Percentiles rank a stretch among this genome's conserved stretches.
Evolutionary conservation across 1,284 basidiomycete species (phyloP).

Genomic region (Ustilago nuda): DNA sequence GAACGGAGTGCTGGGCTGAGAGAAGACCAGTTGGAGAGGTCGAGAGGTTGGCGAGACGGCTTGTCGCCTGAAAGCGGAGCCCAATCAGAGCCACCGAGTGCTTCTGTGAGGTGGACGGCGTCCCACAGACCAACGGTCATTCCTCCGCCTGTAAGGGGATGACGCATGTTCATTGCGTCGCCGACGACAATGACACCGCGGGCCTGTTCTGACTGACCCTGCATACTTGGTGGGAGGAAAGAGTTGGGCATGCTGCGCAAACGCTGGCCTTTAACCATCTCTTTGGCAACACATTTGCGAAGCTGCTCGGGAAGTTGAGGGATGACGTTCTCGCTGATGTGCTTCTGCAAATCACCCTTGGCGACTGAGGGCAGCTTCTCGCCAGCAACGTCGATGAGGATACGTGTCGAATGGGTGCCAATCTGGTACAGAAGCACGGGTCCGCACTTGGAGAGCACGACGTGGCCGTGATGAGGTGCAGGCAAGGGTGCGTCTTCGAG

Average conservation of each 20-base stretch:
- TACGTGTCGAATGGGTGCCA: conserved; percentile 80
- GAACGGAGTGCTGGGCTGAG: conserved; percentile 54
- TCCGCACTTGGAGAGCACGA: conserved; percentile 78
- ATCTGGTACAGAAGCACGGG: conserved; percentile 93
- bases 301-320: conserved; percentile 63
- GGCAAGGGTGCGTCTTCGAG: conserved; percentile 82
- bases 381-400: conserved; percentile 89
- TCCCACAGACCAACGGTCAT: conserved; percentile 69
- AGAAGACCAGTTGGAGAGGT: conserved; percentile 56
- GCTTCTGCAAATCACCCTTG: conserved; percentile 74
- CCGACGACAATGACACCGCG: conserved; percentile 88
- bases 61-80: conserved; percentile 33
- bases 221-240: conserved; percentile 86
- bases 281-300: conserved; percentile 50
- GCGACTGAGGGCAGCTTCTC: conserved; percentile 78
- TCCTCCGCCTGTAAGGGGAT: conserved; percentile 88
- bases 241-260: conserved; percentile 92
- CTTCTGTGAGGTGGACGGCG: conserved; percentile 61
- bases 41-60: conserved; percentile 23
- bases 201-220: conserved; percentile 74
- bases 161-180: conserved; percentile 99
- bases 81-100: conserved; percentile 61
- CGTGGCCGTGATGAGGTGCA: conserved; percentile 86
- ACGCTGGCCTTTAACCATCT: conserved; percentile 58
- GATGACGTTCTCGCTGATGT: conserved; percentile 59